Percentiles rank a stretch among this genome's conserved stretches.
These are phyloP conservation scores for Erythrobasidium yunnanense DNA, from an alignment of 768 basidiomycete species.

Conservation along the genomic window DNA sequence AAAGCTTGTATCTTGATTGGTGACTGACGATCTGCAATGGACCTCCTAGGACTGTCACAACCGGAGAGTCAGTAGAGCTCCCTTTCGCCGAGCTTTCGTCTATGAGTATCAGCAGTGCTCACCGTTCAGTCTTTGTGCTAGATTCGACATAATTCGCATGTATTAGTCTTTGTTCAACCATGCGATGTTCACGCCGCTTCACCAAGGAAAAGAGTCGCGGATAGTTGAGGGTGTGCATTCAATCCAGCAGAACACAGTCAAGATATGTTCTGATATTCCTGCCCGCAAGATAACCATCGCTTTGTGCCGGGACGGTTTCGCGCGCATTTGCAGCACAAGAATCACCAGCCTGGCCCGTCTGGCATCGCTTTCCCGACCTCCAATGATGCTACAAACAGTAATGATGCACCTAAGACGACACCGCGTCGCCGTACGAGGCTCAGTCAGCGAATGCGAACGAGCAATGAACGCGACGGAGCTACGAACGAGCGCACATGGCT, in stretches of 20 bases:
- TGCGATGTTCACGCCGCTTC: slow-evolving; percentile 20
- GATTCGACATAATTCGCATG: neutral
- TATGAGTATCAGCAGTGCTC: neutral
- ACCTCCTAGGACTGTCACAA: neutral
- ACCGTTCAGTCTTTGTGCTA: slow-evolving; percentile 16
- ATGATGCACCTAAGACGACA: neutral
- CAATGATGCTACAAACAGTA: neutral
- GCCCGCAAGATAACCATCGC: neutral
- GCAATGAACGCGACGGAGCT: neutral
- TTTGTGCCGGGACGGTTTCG: slow-evolving; percentile 17
- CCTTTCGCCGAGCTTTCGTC: neutral
- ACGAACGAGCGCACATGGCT: slow-evolving; percentile 29
- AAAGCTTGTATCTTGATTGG: neutral
- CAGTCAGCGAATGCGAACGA: neutral
- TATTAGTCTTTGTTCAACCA: neutral
- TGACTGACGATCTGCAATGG: slow-evolving; percentile 11
- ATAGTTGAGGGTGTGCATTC: slow-evolving; percentile 13
- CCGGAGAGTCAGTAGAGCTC: neutral
- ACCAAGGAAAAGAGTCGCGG: slow-evolving; percentile 14
- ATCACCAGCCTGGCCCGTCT: neutral
- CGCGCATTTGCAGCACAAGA: neutral
- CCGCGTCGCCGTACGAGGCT: neutral
- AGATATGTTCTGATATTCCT: no score
- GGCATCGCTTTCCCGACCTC: neutral
- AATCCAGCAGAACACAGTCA: neutral